These are phyloP conservation scores for Rhizopus delemar DNA, from an alignment of 371 early-diverging fungal genomes.

Conservation along the genomic window DNA sequence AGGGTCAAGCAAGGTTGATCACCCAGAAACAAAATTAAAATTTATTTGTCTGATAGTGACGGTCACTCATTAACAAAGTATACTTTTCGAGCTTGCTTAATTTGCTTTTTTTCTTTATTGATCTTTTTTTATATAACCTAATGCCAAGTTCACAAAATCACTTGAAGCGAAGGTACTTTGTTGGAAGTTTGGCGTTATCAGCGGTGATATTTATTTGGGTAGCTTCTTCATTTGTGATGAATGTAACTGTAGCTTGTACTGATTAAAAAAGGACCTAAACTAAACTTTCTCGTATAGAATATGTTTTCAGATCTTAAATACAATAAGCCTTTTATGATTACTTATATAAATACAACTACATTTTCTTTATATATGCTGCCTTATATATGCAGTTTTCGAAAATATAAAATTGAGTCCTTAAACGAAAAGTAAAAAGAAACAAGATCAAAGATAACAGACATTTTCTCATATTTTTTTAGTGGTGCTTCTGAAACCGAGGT, in stretches of 20 bases:
- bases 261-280: background rate
- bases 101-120: background rate
- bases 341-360: conserved; percentile 77
- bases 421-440: conserved; percentile 11
- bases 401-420: conserved; percentile 8
- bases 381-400: conserved; percentile 10
- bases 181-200: conserved; percentile 65
- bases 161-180: conserved; percentile 24
- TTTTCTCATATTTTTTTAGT: conserved; percentile 4
- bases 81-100: no score
- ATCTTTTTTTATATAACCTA: background rate
- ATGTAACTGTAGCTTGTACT: conserved; percentile 38
- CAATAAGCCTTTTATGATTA: conserved; percentile 78
- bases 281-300: conserved; percentile 42
- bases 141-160: conserved; percentile 26
- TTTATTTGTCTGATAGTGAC: no score
- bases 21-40: no score
- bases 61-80: no score
- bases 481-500: conserved; percentile 11
- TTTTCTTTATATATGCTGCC: conserved; percentile 75
- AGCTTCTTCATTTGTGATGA: conserved; percentile 79
- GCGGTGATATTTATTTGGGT: conserved; percentile 84
- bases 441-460: background rate
- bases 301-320: conserved; percentile 70
- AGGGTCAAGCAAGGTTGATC: no score